Percentiles rank a stretch among this genome's conserved stretches.
These are phyloP conservation scores for Antitrichia curtipendula DNA, from an alignment of 225 moss, liverwort and hornwort genomes.

Conservation along the genomic window DNA sequence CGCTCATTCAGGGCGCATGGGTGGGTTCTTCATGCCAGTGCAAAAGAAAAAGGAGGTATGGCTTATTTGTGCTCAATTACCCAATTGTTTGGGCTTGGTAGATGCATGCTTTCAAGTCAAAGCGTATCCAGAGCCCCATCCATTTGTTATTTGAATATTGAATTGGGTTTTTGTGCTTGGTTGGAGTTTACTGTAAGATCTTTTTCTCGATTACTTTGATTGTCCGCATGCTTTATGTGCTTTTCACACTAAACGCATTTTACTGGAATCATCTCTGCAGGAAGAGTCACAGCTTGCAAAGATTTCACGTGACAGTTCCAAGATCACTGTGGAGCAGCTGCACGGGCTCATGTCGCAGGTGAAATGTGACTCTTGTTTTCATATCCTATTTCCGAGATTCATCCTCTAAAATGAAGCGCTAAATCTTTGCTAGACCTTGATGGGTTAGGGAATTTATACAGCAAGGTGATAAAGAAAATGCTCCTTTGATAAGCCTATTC, in stretches of 20 bases:
- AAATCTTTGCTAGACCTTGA: background rate
- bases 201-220: background rate
- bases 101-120: background rate
- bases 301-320: conserved; percentile 95
- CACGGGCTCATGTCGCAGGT: conserved; percentile 98
- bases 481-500: background rate
- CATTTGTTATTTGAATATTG: background rate
- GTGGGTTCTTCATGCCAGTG: conserved; percentile 91
- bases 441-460: background rate
- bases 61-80: background rate
- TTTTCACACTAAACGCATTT: background rate
- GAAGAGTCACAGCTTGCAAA: conserved; percentile 98
- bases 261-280: conserved; percentile 21
- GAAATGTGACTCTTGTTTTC: background rate
- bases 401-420: background rate
- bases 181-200: background rate
- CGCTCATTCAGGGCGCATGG: conserved; percentile 92
- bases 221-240: background rate
- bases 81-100: background rate
- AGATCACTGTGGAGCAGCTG: conserved; percentile 96
- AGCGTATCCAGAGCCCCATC: background rate
- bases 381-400: background rate
- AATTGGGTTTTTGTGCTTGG: background rate
- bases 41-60: conserved; percentile 94
- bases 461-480: background rate